These are phyloP conservation scores for Aquilaria sinensis DNA, from an alignment of 345 rosid species.

Conservation along the genomic window DNA sequence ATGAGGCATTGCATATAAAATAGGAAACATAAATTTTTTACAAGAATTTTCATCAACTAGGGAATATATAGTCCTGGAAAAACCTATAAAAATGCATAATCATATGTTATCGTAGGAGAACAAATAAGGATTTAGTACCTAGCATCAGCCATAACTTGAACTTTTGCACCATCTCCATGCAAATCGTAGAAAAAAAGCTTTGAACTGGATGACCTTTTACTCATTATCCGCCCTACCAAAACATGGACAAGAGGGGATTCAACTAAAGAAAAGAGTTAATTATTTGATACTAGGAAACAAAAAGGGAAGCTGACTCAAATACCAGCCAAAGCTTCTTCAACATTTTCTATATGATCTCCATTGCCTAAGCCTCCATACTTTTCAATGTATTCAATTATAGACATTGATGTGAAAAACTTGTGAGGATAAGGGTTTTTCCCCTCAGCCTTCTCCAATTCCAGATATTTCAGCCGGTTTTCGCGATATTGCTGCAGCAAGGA, in stretches of 20 bases:
- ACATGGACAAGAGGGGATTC: neutral
- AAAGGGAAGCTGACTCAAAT: slow-evolving; percentile 4
- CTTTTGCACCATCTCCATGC: slow-evolving; percentile 64
- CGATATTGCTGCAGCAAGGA: slow-evolving; percentile 68
- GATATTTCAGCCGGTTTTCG: slow-evolving; percentile 72
- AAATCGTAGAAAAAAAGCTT: slow-evolving; percentile 91
- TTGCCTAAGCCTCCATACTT: slow-evolving; percentile 52
- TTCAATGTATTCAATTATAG: slow-evolving; percentile 53
- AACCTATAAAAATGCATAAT: neutral
- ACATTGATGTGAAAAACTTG: slow-evolving; percentile 52
- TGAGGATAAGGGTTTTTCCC: slow-evolving; percentile 89
- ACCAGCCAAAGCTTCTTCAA: slow-evolving; percentile 67
- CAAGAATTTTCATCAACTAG: too few species aligned
- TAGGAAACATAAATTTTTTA: neutral
- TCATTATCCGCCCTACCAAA: slow-evolving; percentile 80
- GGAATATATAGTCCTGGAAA: too few species aligned
- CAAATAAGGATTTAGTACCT: slow-evolving; percentile 36
- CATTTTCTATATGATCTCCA: slow-evolving; percentile 71
- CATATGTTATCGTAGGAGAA: slow-evolving; percentile 1
- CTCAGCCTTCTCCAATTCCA: slow-evolving; percentile 55
- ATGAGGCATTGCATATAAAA: neutral
- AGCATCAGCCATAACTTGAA: slow-evolving; percentile 95
- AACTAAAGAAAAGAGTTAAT: neutral
- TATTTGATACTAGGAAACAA: neutral
- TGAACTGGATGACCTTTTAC: slow-evolving; percentile 77